phyloP scores from a whole-genome alignment of 2,329 filamentous ascomycete genomes.

The Hymenoscyphus fructigenus region DNA sequence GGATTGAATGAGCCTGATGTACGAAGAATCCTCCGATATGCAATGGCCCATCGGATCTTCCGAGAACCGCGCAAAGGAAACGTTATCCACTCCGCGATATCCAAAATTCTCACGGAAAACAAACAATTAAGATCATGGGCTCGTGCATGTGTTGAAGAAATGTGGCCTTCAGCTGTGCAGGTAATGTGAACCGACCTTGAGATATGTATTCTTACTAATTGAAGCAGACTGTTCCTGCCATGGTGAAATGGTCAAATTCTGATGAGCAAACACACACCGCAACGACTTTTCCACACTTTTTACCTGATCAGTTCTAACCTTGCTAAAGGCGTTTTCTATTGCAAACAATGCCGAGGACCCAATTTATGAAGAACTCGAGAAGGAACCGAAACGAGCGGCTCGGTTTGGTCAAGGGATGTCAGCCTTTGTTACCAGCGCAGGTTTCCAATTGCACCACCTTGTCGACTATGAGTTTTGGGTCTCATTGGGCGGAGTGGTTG shows the following conservation, averaged over 20 bases:
- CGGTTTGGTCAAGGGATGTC: constrained; percentile 3
- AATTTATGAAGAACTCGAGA: constrained; percentile 1
- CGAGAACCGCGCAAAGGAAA: constrained; percentile 1
- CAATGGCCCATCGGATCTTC: constrained; percentile 11
- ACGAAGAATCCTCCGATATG: constrained; percentile 5
- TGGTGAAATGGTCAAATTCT: constrained; percentile 2
- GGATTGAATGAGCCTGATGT: constrained; percentile 1
- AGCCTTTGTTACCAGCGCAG: background rate
- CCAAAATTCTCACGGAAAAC: background rate
- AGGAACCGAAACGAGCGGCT: background rate
- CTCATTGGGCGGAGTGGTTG: background rate
- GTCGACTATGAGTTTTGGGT: background rate
- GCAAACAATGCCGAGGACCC: constrained; percentile 2
- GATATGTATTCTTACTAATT: background rate
- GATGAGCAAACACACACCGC: constrained; percentile 6
- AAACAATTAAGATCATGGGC: background rate
- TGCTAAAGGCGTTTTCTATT: constrained; percentile 2
- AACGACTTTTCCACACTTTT: background rate
- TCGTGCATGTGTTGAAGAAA: background rate
- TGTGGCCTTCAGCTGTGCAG: background rate
- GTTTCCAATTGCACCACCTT: constrained; percentile 1
- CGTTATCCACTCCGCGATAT: constrained; percentile 1
- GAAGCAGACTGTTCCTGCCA: constrained; percentile 3
- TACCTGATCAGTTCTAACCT: background rate
- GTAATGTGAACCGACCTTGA: background rate